A percentile compares a stretch with the other conserved stretches of the same genome.
Evolutionary conservation across 768 basidiomycete species (phyloP).

Genomic region (Termitomyces sp.): DNA sequence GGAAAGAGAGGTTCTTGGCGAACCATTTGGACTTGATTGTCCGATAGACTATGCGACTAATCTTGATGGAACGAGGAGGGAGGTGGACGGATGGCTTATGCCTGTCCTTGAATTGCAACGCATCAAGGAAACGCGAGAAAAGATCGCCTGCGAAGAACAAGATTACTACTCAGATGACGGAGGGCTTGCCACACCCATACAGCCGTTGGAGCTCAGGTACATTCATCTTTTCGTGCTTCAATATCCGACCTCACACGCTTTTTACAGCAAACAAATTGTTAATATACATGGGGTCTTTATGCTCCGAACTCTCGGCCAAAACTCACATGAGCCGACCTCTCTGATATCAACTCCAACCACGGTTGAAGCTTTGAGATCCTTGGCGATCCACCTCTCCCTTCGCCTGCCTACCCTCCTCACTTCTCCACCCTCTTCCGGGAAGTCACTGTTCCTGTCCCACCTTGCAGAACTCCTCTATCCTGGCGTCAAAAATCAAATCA

Average conservation of each 20-base stretch:
- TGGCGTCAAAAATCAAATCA: conserved; percentile 57
- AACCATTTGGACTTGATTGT: conserved; percentile 57
- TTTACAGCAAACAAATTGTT: conserved; percentile 49
- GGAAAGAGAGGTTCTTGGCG: conserved; percentile 61
- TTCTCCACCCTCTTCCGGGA: conserved; percentile 86
- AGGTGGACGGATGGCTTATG: conserved; percentile 80
- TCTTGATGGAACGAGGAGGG: conserved; percentile 38
- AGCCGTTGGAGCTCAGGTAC: conserved; percentile 54
- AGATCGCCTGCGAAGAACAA: conserved; percentile 33
- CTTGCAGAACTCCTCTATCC: conserved; percentile 69
- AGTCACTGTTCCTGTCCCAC: conserved; percentile 74
- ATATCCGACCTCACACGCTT: neutral
- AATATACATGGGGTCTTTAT: conserved; percentile 69
- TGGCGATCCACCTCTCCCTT: conserved; percentile 64
- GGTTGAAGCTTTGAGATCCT: conserved; percentile 49
- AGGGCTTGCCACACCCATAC: conserved; percentile 30
- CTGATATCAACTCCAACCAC: conserved; percentile 68
- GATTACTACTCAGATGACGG: conserved; percentile 46
- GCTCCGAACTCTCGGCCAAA: conserved; percentile 39
- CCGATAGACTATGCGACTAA: conserved; percentile 52
- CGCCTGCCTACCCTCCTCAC: conserved; percentile 80
- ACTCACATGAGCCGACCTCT: conserved; percentile 20
- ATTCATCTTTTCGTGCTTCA: conserved; percentile 10
- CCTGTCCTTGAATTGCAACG: conserved; percentile 67
- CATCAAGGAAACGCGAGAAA: conserved; percentile 46